Base-by-base conservation (phyloP, 495 filamentous ascomycete species). In the Lindgomyces ingoldianus region DNA sequence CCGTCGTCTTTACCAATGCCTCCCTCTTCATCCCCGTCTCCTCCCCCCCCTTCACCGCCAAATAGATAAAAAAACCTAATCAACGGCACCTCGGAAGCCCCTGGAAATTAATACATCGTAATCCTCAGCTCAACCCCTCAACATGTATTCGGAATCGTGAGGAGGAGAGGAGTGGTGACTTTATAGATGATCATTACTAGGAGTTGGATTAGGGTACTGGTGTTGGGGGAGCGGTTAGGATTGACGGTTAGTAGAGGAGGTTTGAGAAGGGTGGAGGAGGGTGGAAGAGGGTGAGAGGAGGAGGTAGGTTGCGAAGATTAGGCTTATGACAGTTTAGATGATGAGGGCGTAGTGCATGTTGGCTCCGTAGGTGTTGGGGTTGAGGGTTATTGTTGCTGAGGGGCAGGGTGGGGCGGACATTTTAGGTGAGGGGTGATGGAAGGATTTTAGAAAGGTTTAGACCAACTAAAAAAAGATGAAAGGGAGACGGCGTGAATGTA, bases 111-210 rank as follows among this genome's bases (percentile, higher is more conserved):
- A 63, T 72, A 72, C 8, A 66, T 47, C 11, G 62, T 26, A 3
- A 44, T 36, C 19, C 70, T 42, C 33, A 60, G 60, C 12, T 62
- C 60, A 14, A 65, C 58, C n/a, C 53, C 68, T 8, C 67, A 57
- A 12, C 60, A 47, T 11, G 58, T 64, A 27, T 70, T 66, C 9
- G 63, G 67, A 48, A 68, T 61, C 24, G 52, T 52, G 56, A 70
- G 51, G 27, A 57, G 27, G 8, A 70, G 30, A 11, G 70, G 70
- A 6, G 59, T 41, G n/a, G 62, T 68, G n/a, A 66, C 24, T 29
- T 29, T 49, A 18, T 48, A 18, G 25, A 64, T 42, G 21, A 67
- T 26, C 29, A 24, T 45, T 30, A 58, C 67, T 55, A 64, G 47
- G 26, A 49, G 55, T 45, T 67, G 67, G 26, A 25, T 53, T 0